These are phyloP conservation scores for Aspergillus pseudoterreus DNA, from an alignment of 2,329 filamentous ascomycete species.

Conservation along the genomic window DNA sequence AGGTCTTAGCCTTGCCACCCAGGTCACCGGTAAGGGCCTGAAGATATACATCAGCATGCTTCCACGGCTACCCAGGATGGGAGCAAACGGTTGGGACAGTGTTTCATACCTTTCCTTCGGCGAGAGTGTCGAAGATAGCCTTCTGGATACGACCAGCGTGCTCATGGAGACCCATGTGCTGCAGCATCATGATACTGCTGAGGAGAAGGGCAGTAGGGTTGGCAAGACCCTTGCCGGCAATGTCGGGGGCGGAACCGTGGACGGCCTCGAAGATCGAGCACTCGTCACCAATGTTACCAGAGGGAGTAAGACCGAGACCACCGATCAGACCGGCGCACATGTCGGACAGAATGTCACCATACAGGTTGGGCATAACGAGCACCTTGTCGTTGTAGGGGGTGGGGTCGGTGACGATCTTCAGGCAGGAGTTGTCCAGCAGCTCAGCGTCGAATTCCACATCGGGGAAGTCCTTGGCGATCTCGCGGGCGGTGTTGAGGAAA, in stretches of 20 bases:
- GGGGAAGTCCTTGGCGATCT: conserved; percentile 93
- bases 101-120: conserved; percentile 76
- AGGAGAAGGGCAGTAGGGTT: conserved; percentile 97
- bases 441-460: conserved; percentile 95
- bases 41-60: background rate
- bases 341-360: conserved; percentile 98
- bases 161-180: conserved; percentile 88
- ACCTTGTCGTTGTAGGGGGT: conserved; percentile 98
- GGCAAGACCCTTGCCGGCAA: conserved; percentile 90
- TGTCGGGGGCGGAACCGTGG: conserved; percentile 94
- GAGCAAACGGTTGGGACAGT: background rate
- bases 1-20: conserved; percentile 92
- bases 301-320: conserved; percentile 93
- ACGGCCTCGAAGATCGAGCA: conserved; percentile 99
- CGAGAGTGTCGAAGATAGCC: conserved; percentile 90
- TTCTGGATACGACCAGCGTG: conserved; percentile 86
- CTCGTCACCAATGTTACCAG: conserved; percentile 97
- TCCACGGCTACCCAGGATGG: background rate
- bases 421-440: conserved; percentile 97
- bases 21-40: conserved; percentile 86
- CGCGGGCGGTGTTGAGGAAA: conserved; percentile 81
- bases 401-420: conserved; percentile 98
- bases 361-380: conserved; percentile 94
- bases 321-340: conserved; percentile 99
- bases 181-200: conserved; percentile 98